Evolutionary conservation across 805 yeast genomes (phyloP).

Genomic region (Clavispora carvajalis): DNA sequence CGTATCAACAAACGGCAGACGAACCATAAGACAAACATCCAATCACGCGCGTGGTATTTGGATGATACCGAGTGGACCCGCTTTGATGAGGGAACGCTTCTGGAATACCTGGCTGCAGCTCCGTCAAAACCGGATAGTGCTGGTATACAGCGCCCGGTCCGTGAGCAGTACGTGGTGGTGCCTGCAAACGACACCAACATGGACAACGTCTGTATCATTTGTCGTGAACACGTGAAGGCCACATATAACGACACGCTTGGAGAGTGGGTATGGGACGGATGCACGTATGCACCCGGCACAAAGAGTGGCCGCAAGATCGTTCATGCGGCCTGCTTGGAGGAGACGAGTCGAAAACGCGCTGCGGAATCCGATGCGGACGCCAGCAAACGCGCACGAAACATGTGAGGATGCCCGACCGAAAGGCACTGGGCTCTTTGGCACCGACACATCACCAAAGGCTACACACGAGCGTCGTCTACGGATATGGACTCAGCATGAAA

Average conservation of each 20-base stretch:
- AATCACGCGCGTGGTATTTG: conserved; percentile 79
- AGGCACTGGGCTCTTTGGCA: no score
- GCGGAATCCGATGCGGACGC: conserved; percentile 21
- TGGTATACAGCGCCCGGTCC: neutral
- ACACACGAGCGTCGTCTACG: no score
- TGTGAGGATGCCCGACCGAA: no score
- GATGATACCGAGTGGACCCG: conserved; percentile 66
- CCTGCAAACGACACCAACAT: conserved; percentile 57
- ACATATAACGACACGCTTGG: conserved; percentile 40
- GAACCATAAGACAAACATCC: conserved; percentile 37
- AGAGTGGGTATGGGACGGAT: conserved; percentile 42
- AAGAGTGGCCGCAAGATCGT: conserved; percentile 32
- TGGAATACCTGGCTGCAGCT: conserved; percentile 24
- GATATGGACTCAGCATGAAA: no score
- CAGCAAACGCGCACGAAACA: neutral
- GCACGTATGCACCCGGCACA: conserved; percentile 36
- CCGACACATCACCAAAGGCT: no score
- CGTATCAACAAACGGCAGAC: conserved; percentile 74
- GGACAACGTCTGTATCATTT: conserved; percentile 38
- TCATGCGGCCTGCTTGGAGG: conserved; percentile 36
- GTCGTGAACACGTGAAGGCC: conserved; percentile 40
- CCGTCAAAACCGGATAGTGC: conserved; percentile 4
- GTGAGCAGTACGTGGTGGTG: conserved; percentile 46
- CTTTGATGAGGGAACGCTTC: conserved; percentile 59
- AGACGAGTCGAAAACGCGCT: conserved; percentile 30